Evolutionary conservation across 164 flowering plant genomes (phyloP).

Genomic region (Vitis cinerea): DNA sequence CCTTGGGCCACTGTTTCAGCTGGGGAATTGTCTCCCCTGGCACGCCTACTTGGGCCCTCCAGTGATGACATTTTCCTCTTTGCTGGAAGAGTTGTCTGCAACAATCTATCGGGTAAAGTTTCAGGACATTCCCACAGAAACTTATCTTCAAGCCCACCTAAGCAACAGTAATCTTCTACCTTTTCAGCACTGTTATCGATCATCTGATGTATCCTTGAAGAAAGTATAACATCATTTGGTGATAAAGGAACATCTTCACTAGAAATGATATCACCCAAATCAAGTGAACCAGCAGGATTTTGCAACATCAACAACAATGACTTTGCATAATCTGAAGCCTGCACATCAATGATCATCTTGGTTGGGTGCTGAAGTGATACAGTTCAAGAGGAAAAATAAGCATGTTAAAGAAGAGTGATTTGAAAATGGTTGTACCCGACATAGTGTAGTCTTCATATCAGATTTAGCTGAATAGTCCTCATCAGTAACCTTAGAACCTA

Average conservation of each 20-base stretch:
- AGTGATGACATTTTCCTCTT: conserved; percentile 72
- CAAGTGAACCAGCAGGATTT: conserved; percentile 34
- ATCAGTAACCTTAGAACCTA: conserved; percentile 34
- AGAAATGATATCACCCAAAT: conserved; percentile 33
- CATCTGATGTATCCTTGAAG: conserved; percentile 34
- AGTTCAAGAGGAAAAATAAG: neutral
- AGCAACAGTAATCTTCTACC: conserved; percentile 31
- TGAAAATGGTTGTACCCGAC: conserved; percentile 36
- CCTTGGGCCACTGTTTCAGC: conserved; percentile 44
- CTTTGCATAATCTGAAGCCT: conserved; percentile 55
- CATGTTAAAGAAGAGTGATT: neutral
- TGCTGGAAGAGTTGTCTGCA: conserved; percentile 41
- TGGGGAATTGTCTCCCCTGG: conserved; percentile 58
- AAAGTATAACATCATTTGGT: conserved; percentile 21
- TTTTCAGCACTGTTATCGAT: conserved; percentile 35
- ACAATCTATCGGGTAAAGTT: conserved; percentile 65
- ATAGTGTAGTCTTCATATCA: conserved; percentile 22
- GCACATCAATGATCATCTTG: conserved; percentile 13
- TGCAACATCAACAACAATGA: conserved; percentile 54
- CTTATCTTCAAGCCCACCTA: conserved; percentile 57
- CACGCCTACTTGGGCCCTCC: conserved; percentile 68
- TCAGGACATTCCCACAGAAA: conserved; percentile 99
- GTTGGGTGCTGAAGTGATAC: neutral
- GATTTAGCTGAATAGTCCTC: conserved; percentile 27
- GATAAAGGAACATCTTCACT: conserved; percentile 19